Evolutionary conservation across 352 stramenopile species (phyloP), one percentile per base, ranked within the genome.

Genomic region (Phytophthora constricta): DNA sequence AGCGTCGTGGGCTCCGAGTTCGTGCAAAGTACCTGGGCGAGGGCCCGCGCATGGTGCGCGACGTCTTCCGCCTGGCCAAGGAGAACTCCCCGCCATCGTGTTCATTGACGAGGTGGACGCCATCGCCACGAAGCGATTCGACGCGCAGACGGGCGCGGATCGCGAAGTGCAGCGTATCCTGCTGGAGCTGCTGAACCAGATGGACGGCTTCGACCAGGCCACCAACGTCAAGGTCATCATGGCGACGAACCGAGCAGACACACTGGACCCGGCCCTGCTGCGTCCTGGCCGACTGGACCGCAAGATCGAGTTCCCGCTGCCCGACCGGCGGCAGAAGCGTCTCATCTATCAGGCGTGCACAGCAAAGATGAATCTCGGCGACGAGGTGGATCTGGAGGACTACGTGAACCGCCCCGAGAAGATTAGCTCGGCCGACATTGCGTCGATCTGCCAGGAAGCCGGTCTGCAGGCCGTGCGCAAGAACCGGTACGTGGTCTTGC

Each of bases 181-280:
- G 61, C 87, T 99, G n/a, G 98, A 99, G 77, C 81, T 99, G 43
- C 82, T 99, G 11, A 99, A 99, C 86, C 98, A 99, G 77, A 99
- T 99, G 98, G 98, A 99, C 84, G 98, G 98, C 25, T 99, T 99
- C 65, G 98, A 99, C 82, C 97, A 99, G 80, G 97, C 92, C 42
- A 99, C 97, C 28, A 99, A 99, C 82, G 97, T 99, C 72, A 99
- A 99, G 87, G 97, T 99, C 31, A 99, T 99, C 71, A 99, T 99
- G 98, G 98, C 98, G 3, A 99, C 98, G 0, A 99, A 99, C 84
- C 90, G 98, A 9, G 96, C 97, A 14, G 98, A 99, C 74, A 99
- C 98, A 37, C 77, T 99, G 48, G 98, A 99, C 83, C 98, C 98
- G 31, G 98, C 98, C 25, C 84, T 99, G 55, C 84, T 99, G 58